Percentiles rank a stretch among this genome's conserved stretches.
Conservation (phyloP, 2,329 filamentous ascomycete genomes). For the Zymoseptoria tritici region DNA sequence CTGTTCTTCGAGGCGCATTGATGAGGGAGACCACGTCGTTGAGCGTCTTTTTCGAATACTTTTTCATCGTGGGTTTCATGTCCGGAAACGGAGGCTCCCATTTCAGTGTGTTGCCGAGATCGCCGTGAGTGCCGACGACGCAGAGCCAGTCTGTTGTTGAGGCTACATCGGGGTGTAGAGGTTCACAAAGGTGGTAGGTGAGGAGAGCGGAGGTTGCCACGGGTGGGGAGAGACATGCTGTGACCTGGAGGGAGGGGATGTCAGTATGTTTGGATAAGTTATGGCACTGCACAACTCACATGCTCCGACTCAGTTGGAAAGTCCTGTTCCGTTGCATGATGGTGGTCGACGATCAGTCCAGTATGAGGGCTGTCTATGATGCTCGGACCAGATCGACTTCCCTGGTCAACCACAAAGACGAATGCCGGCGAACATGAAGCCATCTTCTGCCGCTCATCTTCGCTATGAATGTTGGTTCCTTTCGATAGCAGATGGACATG, state of each 20-base stretch:
- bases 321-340: constrained; percentile 48
- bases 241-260: constrained; percentile 31
- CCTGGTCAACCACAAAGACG: constrained; percentile 60
- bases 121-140: constrained; percentile 55
- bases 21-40: constrained; percentile 57
- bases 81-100: constrained; percentile 61
- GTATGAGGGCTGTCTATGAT: constrained; percentile 46
- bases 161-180: constrained; percentile 46
- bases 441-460: constrained; percentile 47
- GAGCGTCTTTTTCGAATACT: constrained; percentile 53
- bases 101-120: constrained; percentile 57
- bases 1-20: constrained; percentile 58
- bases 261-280: neutral
- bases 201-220: constrained; percentile 58
- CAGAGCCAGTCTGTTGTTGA: constrained; percentile 54
- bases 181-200: constrained; percentile 56
- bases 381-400: constrained; percentile 49
- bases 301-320: constrained; percentile 51
- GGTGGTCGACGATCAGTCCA: constrained; percentile 59
- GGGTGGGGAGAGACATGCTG: constrained; percentile 56
- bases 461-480: constrained; percentile 51
- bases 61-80: constrained; percentile 54
- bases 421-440: constrained; percentile 44
- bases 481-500: constrained; percentile 54
- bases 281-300: constrained; percentile 16